Conservation (phyloP, 2,329 filamentous ascomycete species). For the Fusarium continuum region DNA sequence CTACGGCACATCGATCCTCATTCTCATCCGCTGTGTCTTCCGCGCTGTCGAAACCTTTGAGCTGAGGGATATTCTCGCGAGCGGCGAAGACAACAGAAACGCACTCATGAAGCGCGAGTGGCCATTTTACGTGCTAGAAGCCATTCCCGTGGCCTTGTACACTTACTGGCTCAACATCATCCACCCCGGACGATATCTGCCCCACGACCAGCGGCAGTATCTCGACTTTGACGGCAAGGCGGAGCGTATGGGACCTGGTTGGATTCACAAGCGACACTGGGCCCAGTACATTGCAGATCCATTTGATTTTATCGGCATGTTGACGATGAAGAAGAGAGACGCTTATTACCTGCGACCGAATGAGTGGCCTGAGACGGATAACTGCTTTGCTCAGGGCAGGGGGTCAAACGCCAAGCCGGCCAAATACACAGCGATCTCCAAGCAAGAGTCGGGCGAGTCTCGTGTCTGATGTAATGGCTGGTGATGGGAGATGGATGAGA, state of each 20-base stretch:
- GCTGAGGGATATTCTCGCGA: slow-evolving; percentile 20
- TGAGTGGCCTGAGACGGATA: slow-evolving; percentile 32
- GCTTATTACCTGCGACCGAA: slow-evolving; percentile 32
- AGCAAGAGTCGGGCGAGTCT: slow-evolving; percentile 10
- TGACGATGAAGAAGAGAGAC: slow-evolving; percentile 38
- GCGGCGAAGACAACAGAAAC: slow-evolving; percentile 17
- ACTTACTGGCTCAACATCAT: slow-evolving; percentile 54
- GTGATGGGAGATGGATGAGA: background rate
- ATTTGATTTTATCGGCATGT: slow-evolving; percentile 39
- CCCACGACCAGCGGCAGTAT: slow-evolving; percentile 50
- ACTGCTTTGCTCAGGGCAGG: slow-evolving; percentile 37
- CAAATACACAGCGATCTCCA: slow-evolving; percentile 18
- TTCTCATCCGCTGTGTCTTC: slow-evolving; percentile 40
- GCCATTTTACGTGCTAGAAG: slow-evolving; percentile 59
- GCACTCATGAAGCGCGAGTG: slow-evolving; percentile 55
- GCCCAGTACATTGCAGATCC: slow-evolving; percentile 29
- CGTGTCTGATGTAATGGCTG: slow-evolving; percentile 15
- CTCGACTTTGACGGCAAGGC: slow-evolving; percentile 53
- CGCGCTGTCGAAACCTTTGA: slow-evolving; percentile 40
- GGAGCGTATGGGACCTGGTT: slow-evolving; percentile 42
- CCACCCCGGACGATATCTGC: slow-evolving; percentile 55
- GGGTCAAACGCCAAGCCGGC: slow-evolving; percentile 28
- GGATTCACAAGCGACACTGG: slow-evolving; percentile 39
- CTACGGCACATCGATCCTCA: slow-evolving; percentile 40
- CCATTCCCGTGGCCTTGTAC: slow-evolving; percentile 54